Evolutionary conservation across 140 eudicot species (phyloP).

Genomic region (Ambrosia hybrid): DNA sequence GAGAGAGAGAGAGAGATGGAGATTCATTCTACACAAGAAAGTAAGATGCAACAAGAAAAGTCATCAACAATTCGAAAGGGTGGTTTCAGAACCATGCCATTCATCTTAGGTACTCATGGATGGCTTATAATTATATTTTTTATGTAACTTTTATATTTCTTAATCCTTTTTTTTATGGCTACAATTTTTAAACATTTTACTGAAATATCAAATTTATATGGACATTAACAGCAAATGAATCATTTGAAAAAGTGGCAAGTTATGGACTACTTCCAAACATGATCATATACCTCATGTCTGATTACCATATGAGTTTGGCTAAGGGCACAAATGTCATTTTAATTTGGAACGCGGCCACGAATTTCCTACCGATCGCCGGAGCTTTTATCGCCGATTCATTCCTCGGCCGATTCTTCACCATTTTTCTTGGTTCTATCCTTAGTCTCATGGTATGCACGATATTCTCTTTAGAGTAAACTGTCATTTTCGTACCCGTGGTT

Average conservation of each 20-base stretch:
- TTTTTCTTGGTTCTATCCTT: slow-evolving; percentile 68
- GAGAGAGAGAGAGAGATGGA: slow-evolving; percentile 27
- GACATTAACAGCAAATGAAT: slow-evolving; percentile 64
- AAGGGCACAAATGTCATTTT: slow-evolving; percentile 51
- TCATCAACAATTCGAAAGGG: slow-evolving; percentile 25
- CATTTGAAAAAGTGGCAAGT: slow-evolving; percentile 92
- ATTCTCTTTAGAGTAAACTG: no score
- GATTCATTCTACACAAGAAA: slow-evolving; percentile 16
- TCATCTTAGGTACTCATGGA: slow-evolving; percentile 40
- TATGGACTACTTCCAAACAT: slow-evolving; percentile 80
- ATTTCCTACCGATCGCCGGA: slow-evolving; percentile 62
- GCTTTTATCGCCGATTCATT: slow-evolving; percentile 86
- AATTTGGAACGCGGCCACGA: slow-evolving; percentile 70
- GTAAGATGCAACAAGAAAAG: slow-evolving; percentile 14
- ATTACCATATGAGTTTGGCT: slow-evolving; percentile 56
- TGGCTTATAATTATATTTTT: not conserved
- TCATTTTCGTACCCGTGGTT: no score
- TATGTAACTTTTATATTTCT: not conserved
- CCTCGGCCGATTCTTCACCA: slow-evolving; percentile 81
- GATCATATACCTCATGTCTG: slow-evolving; percentile 62
- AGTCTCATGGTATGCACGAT: slow-evolving; percentile 59
- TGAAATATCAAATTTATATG: not conserved
- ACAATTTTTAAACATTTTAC: no score
- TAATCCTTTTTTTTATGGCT: no score
- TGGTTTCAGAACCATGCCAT: slow-evolving; percentile 49